Evolutionary conservation across 1,139 yeast species (phyloP).

Genomic region (Zygosaccharomyces sapae): DNA sequence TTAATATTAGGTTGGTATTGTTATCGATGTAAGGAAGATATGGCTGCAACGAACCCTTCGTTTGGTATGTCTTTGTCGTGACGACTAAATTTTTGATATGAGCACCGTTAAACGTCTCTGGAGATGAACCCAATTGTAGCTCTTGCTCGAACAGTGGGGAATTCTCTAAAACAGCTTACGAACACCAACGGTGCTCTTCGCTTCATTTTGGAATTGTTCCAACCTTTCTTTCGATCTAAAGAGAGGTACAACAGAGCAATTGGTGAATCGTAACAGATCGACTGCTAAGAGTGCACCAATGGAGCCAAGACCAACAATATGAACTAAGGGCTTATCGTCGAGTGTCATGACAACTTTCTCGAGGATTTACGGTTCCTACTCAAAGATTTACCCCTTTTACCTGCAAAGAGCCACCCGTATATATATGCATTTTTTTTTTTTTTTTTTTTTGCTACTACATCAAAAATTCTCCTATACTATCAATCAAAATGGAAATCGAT

Average conservation of each 20-base stretch:
- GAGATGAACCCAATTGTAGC: constrained; percentile 31
- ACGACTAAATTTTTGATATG: constrained; percentile 55
- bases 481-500: constrained; percentile 2
- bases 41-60: constrained; percentile 46
- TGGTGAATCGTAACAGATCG: constrained; percentile 26
- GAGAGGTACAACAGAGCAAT: constrained; percentile 28
- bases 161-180: constrained; percentile 30
- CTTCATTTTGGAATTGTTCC: constrained; percentile 28
- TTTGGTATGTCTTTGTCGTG: constrained; percentile 65
- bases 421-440: too few species aligned
- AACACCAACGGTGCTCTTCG: constrained; percentile 32
- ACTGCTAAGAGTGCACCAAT: constrained; percentile 34
- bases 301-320: constrained; percentile 35
- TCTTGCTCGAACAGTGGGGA: constrained; percentile 17
- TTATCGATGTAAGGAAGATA: constrained; percentile 46
- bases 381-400: too few species aligned
- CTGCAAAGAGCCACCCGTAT: too few species aligned
- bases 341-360: constrained; percentile 14
- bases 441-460: too few species aligned
- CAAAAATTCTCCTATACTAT: too few species aligned
- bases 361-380: not conserved
- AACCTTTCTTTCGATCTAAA: constrained; percentile 32
- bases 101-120: constrained; percentile 25
- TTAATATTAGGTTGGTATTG: constrained; percentile 56
- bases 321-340: constrained; percentile 25